Evolutionary conservation across 768 basidiomycete genomes (phyloP).

Genomic region (Grammothele lineata): DNA sequence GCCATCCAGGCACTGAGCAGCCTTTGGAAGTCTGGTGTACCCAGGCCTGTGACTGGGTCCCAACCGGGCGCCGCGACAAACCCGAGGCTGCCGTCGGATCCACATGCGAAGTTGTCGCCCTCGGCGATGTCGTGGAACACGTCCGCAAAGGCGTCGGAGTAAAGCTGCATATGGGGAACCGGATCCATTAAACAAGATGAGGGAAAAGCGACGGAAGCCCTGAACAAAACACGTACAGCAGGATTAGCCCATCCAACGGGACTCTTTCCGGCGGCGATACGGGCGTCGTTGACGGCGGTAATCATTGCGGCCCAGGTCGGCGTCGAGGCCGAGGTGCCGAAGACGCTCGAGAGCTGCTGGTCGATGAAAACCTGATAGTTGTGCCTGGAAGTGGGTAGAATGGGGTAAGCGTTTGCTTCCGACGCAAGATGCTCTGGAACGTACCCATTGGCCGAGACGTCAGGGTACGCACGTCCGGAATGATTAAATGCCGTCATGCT

Average conservation of each 20-base stretch:
- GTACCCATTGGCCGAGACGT: conserved; percentile 30
- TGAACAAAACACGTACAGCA: conserved; percentile 36
- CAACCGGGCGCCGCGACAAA: no score
- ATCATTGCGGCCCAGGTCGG: conserved; percentile 29
- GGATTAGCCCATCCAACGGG: conserved; percentile 52
- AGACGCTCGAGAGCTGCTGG: background rate
- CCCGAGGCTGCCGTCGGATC: no score
- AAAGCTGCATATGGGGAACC: no score
- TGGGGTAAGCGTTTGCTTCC: no score
- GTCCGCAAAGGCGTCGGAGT: no score
- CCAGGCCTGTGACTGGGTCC: no score
- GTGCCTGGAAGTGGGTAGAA: background rate
- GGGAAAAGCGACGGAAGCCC: no score
- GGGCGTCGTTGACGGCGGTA: conserved; percentile 32
- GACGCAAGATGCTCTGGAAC: no score
- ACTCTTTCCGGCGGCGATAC: conserved; percentile 26
- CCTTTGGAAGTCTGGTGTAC: conserved; percentile 22
- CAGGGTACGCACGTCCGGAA: conserved; percentile 28
- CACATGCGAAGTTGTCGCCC: no score
- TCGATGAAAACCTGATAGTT: background rate
- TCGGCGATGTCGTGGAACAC: no score
- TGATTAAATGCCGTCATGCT: conserved; percentile 29
- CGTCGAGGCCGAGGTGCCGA: conserved; percentile 28
- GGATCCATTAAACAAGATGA: no score
- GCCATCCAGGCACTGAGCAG: conserved; percentile 10